phyloP scores from a whole-genome alignment of 208 protist species.

The Leishmania gerbilli region DNA sequence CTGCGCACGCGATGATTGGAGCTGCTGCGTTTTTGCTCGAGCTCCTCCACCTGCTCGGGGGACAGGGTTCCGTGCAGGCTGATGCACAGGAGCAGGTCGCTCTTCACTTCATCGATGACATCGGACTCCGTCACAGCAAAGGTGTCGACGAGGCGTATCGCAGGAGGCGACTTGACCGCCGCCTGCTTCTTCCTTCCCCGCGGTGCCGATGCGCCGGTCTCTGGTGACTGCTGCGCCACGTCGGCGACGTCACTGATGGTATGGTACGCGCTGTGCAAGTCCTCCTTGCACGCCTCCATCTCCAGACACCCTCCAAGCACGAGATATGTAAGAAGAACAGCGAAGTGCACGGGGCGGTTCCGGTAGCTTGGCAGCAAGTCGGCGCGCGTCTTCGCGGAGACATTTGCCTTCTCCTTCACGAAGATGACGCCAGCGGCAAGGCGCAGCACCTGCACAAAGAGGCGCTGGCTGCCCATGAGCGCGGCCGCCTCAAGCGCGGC shows the following conservation, averaged over 20 bases:
- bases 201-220: background rate
- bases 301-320: conserved; percentile 37
- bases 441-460: conserved; percentile 78
- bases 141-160: conserved; percentile 15
- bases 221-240: conserved; percentile 9
- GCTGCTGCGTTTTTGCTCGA: conserved; percentile 17
- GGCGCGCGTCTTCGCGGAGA: conserved; percentile 23
- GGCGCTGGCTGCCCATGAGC: conserved; percentile 52
- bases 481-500: conserved; percentile 48
- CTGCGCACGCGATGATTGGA: conserved; percentile 47
- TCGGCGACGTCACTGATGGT: conserved; percentile 20
- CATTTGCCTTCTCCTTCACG: conserved; percentile 22
- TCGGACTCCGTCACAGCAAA: conserved; percentile 40
- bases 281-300: conserved; percentile 22
- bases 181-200: conserved; percentile 26
- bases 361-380: conserved; percentile 23
- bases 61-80: conserved; percentile 43
- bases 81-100: conserved; percentile 72
- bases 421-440: conserved; percentile 27
- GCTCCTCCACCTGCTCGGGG: conserved; percentile 22
- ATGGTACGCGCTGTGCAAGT: conserved; percentile 39
- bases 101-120: conserved; percentile 67
- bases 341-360: conserved; percentile 28
- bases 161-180: conserved; percentile 14
- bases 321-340: conserved; percentile 44